Conservation (phyloP, 768 basidiomycete species). For the Lentinula aciculospora region DNA sequence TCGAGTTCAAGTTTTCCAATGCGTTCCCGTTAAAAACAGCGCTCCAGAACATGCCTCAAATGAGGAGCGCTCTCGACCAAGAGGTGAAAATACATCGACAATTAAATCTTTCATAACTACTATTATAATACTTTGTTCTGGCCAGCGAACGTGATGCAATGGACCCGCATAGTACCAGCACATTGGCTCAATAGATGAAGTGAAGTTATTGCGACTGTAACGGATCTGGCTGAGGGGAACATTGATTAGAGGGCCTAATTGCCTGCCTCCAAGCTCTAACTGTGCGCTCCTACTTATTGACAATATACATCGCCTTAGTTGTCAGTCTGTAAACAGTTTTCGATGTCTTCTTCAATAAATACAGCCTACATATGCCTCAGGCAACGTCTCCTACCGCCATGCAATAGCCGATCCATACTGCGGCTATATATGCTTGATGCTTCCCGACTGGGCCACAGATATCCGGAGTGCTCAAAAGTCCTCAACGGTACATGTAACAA, state of each 20-base stretch:
- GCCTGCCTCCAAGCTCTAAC: constrained; percentile 76
- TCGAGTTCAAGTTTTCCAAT: too few species aligned
- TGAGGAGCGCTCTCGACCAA: constrained; percentile 30
- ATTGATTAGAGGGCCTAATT: constrained; percentile 79
- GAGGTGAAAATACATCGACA: constrained; percentile 1
- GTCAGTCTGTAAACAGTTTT: background rate
- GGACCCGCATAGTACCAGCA: constrained; percentile 83
- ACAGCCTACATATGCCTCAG: background rate
- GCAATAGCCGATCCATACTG: background rate
- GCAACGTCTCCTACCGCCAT: background rate
- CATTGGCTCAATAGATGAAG: constrained; percentile 87
- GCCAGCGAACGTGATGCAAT: constrained; percentile 90
- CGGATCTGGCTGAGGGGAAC: constrained; percentile 68
- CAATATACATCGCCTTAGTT: constrained; percentile 2
- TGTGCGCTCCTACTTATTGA: constrained; percentile 11
- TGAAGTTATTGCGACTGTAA: constrained; percentile 78
- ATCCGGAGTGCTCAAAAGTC: background rate
- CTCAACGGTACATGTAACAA: background rate
- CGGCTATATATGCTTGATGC: background rate
- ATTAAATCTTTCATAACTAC: background rate
- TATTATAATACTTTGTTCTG: constrained; percentile 4
- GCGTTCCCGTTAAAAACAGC: constrained; percentile 39
- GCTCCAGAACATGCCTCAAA: constrained; percentile 80
- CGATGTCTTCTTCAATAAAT: background rate
- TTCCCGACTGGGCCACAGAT: background rate